Evolutionary conservation across 2,329 filamentous ascomycete genomes (phyloP).

Genomic region (Emmonsiellopsis sp.): DNA sequence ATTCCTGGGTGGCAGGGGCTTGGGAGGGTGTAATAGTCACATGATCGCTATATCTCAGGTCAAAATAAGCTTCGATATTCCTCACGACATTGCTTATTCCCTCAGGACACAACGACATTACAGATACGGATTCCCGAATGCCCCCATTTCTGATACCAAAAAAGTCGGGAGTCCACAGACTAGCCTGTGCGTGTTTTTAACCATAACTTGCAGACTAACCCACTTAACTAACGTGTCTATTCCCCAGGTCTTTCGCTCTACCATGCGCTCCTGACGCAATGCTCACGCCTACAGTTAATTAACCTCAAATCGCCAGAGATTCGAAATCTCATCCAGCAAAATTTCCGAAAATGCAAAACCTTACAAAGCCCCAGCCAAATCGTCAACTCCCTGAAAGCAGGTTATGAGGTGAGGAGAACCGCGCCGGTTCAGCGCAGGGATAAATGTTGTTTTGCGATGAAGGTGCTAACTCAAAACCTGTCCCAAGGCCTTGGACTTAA

Average conservation of each 20-base stretch:
- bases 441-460: conserved; percentile 3
- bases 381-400: conserved; percentile 30
- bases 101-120: background rate
- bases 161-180: conserved; percentile 32
- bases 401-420: conserved; percentile 27
- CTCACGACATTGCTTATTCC: too few relatives aligned
- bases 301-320: conserved; percentile 16
- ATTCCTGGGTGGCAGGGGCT: too few relatives aligned
- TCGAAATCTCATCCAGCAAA: conserved; percentile 23
- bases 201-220: background rate
- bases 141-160: conserved; percentile 26
- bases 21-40: too few relatives aligned
- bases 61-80: too few relatives aligned
- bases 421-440: background rate
- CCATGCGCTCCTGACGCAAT: conserved; percentile 37
- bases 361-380: conserved; percentile 32
- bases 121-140: conserved; percentile 21
- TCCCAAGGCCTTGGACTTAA: conserved; percentile 29
- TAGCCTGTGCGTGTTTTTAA: conserved; percentile 31
- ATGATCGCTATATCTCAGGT: too few relatives aligned
- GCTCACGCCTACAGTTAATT: conserved; percentile 20
- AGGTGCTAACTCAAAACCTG: background rate
- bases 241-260: conserved; percentile 35
- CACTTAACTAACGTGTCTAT: conserved; percentile 2
- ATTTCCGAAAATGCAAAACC: conserved; percentile 30